Base-by-base conservation (phyloP, 352 stramenopile genomes). In the Globisporangium lucens region DNA sequence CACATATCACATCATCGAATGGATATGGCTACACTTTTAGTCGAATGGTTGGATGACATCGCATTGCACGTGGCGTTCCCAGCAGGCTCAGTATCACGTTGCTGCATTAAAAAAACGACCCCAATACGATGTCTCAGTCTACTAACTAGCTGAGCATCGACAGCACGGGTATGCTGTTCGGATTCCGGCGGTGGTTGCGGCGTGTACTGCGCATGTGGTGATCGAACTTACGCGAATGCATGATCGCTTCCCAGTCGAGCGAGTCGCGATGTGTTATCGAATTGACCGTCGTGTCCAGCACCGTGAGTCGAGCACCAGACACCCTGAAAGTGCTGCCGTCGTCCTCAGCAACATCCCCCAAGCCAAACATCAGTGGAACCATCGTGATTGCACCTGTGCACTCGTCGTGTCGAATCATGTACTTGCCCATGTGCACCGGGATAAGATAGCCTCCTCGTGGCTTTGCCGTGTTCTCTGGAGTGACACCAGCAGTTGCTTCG, bases 201-300 rank as follows among this genome's bases (percentile, higher is more conserved):
- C 85, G 70, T 35, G 79, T 73, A 20, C 82, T 68, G 46, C 75
- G 79, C 85, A 93, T 93, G 67, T 93, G 82, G 13, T 72, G 82
- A 43, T 90, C 81, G 66, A 93, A 93, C 63, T 91, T 93, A 51
- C 70, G 76, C 30, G 72, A 65, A n/a, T 90, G 81, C 2, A 83
- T 63, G 33, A 80, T 67, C 15, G 71, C 65, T 10, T 84, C 78
- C 53, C 80, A 63, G 70, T 85, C 77, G 9, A 67, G 72, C 9
- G 71, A 56, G 53, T 69, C 62, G 30, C 67, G 56, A 0, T 56
- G 60, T 8, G 27, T 38, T 15, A 59, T 20, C 22, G 52, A 53
- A 1, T 58, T 24, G 17, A 61, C n/a, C 12, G 22, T 17, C 12
- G 64, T 65, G 51, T 72, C 61, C 4, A 72, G 13, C 17, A 47